Percentiles rank a stretch among this genome's conserved stretches.
These are phyloP conservation scores for Wallacemonas sp. DNA, from an alignment of 208 protist genomes.

Conservation along the genomic window DNA sequence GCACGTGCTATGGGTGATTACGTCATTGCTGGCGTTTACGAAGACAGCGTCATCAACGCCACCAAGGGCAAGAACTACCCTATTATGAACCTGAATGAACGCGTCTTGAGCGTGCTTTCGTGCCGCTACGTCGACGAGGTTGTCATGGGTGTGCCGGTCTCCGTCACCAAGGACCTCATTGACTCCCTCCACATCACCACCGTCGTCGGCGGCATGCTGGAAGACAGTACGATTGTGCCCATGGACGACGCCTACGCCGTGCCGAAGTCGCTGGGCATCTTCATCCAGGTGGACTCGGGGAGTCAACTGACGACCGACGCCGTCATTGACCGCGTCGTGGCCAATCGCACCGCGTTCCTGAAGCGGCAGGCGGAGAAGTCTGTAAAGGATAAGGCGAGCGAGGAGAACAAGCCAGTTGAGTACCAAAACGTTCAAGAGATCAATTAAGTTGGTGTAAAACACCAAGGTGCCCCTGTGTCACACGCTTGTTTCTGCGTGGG, in stretches of 20 bases:
- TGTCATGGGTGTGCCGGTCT: constrained; percentile 96
- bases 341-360: constrained; percentile 68
- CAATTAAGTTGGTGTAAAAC: constrained; percentile 23
- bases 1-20: constrained; percentile 94
- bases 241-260: constrained; percentile 47
- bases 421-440: constrained; percentile 77
- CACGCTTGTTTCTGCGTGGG: neutral
- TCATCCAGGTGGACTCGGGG: constrained; percentile 70
- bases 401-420: constrained; percentile 51
- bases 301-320: constrained; percentile 55
- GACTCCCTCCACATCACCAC: constrained; percentile 76
- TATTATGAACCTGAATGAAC: constrained; percentile 99
- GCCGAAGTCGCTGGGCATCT: constrained; percentile 83
- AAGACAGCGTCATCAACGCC: constrained; percentile 92
- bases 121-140: constrained; percentile 98
- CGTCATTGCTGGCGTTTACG: constrained; percentile 96
- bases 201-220: constrained; percentile 86
- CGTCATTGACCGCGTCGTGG: constrained; percentile 84
- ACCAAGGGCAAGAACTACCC: constrained; percentile 94
- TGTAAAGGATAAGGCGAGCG: constrained; percentile 59
- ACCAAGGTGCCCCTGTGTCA: neutral
- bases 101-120: constrained; percentile 95
- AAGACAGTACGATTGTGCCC: constrained; percentile 3
- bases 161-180: constrained; percentile 93
- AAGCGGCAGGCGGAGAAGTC: constrained; percentile 73